These are phyloP conservation scores for Candida ulmi DNA, from an alignment of 805 yeast species.

Conservation along the genomic window DNA sequence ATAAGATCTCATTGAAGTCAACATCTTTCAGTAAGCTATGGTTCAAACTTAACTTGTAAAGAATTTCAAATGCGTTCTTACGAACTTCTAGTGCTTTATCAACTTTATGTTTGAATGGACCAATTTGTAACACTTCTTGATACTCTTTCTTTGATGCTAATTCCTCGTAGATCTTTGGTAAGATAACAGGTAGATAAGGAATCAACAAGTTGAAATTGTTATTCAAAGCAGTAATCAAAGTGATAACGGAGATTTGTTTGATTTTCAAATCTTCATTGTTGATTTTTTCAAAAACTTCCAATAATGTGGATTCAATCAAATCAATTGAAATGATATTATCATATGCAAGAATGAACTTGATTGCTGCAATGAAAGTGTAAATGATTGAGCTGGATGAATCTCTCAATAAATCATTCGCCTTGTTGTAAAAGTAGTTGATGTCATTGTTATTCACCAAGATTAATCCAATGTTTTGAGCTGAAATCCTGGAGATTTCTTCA, in stretches of 20 bases:
- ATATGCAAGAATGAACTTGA: conserved; percentile 31
- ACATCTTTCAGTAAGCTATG: conserved; percentile 19
- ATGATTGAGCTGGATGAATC: conserved; percentile 15
- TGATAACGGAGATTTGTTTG: conserved; percentile 54
- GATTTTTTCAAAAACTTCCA: conserved; percentile 21
- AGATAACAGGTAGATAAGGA: conserved; percentile 37
- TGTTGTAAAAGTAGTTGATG: conserved; percentile 24
- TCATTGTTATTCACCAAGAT: conserved; percentile 25
- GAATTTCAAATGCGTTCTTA: conserved; percentile 63
- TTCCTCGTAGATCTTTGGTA: conserved; percentile 50
- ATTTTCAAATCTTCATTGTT: conserved; percentile 41
- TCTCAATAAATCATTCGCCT: conserved; percentile 16
- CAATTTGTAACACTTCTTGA: conserved; percentile 68
- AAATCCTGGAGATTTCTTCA: conserved; percentile 18
- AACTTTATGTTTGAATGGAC: conserved; percentile 78
- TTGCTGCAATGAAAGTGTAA: conserved; percentile 28
- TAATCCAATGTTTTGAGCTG: conserved; percentile 20
- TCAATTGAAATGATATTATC: conserved; percentile 20
- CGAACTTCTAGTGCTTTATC: conserved; percentile 75
- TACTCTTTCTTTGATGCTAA: conserved; percentile 49
- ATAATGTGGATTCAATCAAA: conserved; percentile 17
- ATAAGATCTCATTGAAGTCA: conserved; percentile 28
- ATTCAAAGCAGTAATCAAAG: conserved; percentile 54
- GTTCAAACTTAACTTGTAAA: conserved; percentile 43
- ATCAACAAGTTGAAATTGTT: conserved; percentile 44